Base-by-base conservation (phyloP, 225 moss, liverwort and hornwort species). In the Pseudoscleropodium purum region DNA sequence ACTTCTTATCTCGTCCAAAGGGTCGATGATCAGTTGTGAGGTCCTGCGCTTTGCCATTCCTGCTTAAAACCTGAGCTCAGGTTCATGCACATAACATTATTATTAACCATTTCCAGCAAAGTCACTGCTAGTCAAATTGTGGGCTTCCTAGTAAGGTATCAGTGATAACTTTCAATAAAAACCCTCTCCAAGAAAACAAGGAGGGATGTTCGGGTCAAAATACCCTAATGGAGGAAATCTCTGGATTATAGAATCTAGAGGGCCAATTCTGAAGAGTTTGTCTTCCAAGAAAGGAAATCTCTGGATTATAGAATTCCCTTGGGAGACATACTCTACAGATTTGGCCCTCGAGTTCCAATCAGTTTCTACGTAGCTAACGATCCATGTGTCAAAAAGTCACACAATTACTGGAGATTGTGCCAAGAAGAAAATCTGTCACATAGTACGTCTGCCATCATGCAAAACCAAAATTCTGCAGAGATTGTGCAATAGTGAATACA, bases 21-120 rank as follows among this genome's bases (percentile, higher is more conserved):
- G 97, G 97, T 54, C 99, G 97, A 89, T 99, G 99, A 92, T 99
- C 99, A 69, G 75, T 81, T 69, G 96, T 95, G 75, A 99, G 93
- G 82, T 96, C 96, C 92, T 93, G 90, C 67, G 97, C 94, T 95
- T 95, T 99, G 88, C 99, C 99, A 87, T 75, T 91, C 82, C 92
- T 93, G 77, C 95, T 94, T 56, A 97, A 45, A 82, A 99, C 96
- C 98, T 99, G 93, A 92, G 94, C 37, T 89, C 89, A 90, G 19
- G 56, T 73, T 68, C 75, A 70, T 57, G 78, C 82, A 83, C 51
- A n/a, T 7, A 37, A 30, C 20, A n/a, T 6, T 41, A 36, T 75
- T 21, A 52, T 30, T 60, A 15, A n/a, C n/a, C 60, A 49, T 74
- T 47, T 75, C 47, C 67, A 61, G 61, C 45, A 37, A 54, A 21